phyloP scores from a whole-genome alignment of 2,329 filamentous ascomycete species.

The Hortaea werneckii region DNA sequence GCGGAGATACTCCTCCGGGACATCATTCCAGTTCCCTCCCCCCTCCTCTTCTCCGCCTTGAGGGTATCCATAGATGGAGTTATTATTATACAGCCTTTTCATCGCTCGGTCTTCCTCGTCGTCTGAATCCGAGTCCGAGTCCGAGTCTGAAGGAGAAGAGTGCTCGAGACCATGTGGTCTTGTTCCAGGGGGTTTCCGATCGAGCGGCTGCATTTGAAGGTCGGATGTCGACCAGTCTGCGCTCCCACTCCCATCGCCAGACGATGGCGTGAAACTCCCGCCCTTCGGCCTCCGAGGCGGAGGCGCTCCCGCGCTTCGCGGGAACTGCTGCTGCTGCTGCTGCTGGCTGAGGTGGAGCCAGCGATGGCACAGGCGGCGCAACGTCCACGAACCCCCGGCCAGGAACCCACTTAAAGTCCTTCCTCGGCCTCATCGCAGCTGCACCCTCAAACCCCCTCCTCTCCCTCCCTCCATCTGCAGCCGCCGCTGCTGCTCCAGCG shows the following conservation, averaged over 20 bases:
- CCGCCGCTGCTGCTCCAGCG: slow-evolving; percentile 7
- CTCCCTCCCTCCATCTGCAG: slow-evolving; percentile 1
- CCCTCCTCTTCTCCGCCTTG: no score
- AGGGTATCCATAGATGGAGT: slow-evolving; percentile 3
- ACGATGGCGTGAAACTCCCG: not conserved
- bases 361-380: slow-evolving; percentile 4
- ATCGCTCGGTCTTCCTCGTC: slow-evolving; percentile 5
- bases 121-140: slow-evolving; percentile 2
- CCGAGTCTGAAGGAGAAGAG: slow-evolving; percentile 4
- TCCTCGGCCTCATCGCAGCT: not conserved
- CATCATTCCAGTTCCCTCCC: slow-evolving; percentile 37
- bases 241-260: slow-evolving; percentile 5
- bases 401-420: slow-evolving; percentile 18
- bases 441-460: not conserved
- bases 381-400: slow-evolving; percentile 28
- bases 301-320: not conserved
- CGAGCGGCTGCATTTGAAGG: slow-evolving; percentile 34
- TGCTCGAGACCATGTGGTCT: slow-evolving; percentile 10
- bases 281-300: no score
- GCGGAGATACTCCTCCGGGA: slow-evolving; percentile 33
- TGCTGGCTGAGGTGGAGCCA: slow-evolving; percentile 1
- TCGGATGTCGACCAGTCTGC: slow-evolving; percentile 25
- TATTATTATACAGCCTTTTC: slow-evolving; percentile 4
- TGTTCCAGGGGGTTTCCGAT: slow-evolving; percentile 21
- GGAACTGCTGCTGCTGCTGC: not conserved